Conservation (phyloP, 2,329 filamentous ascomycete species). For the Xylaria multiplex region DNA sequence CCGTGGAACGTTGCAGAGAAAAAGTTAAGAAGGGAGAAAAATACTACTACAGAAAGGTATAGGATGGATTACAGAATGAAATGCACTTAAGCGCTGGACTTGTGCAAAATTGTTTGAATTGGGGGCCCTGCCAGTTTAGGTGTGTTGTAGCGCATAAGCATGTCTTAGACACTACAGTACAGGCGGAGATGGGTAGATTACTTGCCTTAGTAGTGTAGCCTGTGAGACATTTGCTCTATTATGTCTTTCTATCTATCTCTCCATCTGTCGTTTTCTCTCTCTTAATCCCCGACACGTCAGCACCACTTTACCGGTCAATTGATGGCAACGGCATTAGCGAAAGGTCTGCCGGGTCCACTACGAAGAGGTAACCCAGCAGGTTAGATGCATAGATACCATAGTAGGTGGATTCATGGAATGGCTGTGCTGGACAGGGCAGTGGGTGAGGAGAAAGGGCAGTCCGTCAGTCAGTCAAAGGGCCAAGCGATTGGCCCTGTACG, state of each 20-base stretch:
- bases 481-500: not conserved
- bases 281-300: too few relatives aligned
- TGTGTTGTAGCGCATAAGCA: slow-evolving; percentile 1
- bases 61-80: too few relatives aligned
- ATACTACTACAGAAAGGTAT: too few relatives aligned
- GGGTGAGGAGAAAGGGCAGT: not conserved
- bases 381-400: not conserved
- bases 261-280: too few relatives aligned
- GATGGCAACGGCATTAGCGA: too few relatives aligned
- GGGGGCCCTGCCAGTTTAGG: not conserved
- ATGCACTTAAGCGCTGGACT: slow-evolving; percentile 15
- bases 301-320: too few relatives aligned
- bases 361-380: slow-evolving; percentile 2
- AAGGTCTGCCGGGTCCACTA: too few relatives aligned
- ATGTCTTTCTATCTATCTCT: not conserved
- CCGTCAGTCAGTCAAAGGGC: too few relatives aligned
- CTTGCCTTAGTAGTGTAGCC: not conserved
- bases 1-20: not conserved
- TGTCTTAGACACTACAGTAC: slow-evolving; percentile 9
- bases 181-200: not conserved
- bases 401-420: slow-evolving; percentile 1
- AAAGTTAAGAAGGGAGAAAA: not conserved
- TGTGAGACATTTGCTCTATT: not conserved
- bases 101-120: not conserved
- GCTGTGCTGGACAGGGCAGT: slow-evolving; percentile 16